phyloP scores from a whole-genome alignment of 1,284 basidiomycete species.

The Erythrobasidium hasegawianum region DNA sequence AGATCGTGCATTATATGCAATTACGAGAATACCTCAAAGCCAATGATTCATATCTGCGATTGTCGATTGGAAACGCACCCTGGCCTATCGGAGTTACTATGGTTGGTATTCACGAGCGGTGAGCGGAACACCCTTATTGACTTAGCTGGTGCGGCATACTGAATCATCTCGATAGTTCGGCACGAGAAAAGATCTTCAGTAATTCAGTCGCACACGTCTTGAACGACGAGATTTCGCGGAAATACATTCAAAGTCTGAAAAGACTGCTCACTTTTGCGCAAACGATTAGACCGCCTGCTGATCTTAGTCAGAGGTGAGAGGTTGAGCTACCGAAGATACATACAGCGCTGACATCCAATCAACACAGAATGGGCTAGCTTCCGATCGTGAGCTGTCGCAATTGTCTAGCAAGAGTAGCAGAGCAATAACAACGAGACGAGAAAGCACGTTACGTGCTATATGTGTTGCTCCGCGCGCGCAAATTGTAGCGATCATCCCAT shows the following conservation, averaged over 20 bases:
- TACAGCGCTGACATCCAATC: no score
- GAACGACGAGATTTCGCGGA: conserved; percentile 97
- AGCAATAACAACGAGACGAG: no score
- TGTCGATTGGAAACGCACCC: conserved; percentile 96
- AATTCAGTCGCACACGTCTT: conserved; percentile 97
- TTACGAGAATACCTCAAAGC: conserved; percentile 87
- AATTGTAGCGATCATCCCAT: no score
- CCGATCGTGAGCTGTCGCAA: no score
- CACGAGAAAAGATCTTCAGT: conserved; percentile 91
- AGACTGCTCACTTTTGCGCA: conserved; percentile 87
- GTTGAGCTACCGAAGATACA: no score
- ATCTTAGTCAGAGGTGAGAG: conserved; percentile 53
- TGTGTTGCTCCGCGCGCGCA: no score
- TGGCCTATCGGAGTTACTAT: conserved; percentile 99
- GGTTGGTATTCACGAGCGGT: conserved; percentile 94
- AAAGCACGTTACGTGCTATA: no score
- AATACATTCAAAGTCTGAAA: conserved; percentile 98
- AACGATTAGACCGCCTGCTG: conserved; percentile 85
- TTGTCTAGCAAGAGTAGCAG: no score
- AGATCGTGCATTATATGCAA: conserved; percentile 96
- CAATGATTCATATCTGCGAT: conserved; percentile 92
- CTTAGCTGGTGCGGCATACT: no score
- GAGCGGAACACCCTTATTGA: no score
- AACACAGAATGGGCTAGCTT: no score
- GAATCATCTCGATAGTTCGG: no score